Conservation (phyloP, 495 filamentous ascomycete genomes). For the Cladorrhinum samala region DNA sequence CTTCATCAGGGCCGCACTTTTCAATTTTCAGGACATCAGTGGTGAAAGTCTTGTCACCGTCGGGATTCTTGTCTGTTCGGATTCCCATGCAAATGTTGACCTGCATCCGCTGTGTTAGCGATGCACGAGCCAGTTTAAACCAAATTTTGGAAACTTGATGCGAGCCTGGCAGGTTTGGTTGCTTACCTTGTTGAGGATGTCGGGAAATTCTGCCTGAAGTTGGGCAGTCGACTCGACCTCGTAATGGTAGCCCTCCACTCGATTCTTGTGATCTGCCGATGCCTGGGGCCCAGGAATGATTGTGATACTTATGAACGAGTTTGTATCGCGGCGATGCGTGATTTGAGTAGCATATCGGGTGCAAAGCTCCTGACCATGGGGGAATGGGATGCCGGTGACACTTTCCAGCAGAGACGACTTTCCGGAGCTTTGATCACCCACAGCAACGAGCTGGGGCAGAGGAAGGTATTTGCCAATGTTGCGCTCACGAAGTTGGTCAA, state of each 20-base stretch:
- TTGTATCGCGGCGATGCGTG: constrained; percentile 39
- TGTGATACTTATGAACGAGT: constrained; percentile 30
- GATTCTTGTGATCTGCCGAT: not conserved
- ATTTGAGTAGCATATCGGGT: constrained; percentile 58
- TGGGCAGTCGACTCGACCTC: constrained; percentile 5
- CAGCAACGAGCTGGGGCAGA: constrained; percentile 8
- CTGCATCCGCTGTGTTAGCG: constrained; percentile 15
- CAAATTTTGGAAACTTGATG: too few species aligned
- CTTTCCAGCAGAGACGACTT: constrained; percentile 50
- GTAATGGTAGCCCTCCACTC: constrained; percentile 14
- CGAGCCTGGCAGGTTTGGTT: not conserved
- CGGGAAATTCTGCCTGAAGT: constrained; percentile 21
- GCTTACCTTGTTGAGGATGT: constrained; percentile 21
- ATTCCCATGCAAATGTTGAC: constrained; percentile 45
- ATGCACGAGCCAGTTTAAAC: too few species aligned
- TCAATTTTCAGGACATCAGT: constrained; percentile 55
- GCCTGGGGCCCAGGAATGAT: constrained; percentile 39
- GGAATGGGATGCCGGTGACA: constrained; percentile 47
- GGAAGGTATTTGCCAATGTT: not conserved
- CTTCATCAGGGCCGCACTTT: constrained; percentile 45
- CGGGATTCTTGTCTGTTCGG: constrained; percentile 19
- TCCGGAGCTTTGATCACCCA: constrained; percentile 47
- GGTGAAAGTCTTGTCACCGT: constrained; percentile 40
- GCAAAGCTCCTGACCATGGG: constrained; percentile 46
- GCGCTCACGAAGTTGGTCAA: not conserved